Evolutionary conservation across 2,329 filamentous ascomycete genomes (phyloP), one percentile per base, ranked within the genome.

Genomic region (Verticillium albo-atrum): DNA sequence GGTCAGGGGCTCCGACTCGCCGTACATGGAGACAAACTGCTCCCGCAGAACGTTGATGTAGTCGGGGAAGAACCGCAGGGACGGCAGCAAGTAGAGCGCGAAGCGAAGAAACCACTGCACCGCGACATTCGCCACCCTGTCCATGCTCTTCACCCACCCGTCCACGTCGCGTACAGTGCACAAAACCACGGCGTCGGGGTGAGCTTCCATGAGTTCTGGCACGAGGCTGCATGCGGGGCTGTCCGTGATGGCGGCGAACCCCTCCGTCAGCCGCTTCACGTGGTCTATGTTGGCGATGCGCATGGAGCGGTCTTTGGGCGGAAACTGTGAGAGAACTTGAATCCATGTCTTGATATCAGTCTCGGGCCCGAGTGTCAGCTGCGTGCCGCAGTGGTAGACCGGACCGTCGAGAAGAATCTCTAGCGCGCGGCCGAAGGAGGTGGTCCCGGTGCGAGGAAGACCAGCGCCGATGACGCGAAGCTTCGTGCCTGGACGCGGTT

Each of bases 391-490:
- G 50, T 68, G 65, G 52, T 66, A 62, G 20, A 67, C 63, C 4
- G 66, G 66, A 1, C 61, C 65, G 37, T 64, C 51, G n/a, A 68
- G 63, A 25, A 69, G 61, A 34, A 65, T 69, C n/a, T 64, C 59
- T 27, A 69, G 62, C 0, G 67, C 68, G 9, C 47, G 56, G 54
- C 61, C 61, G 60, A 70, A 62, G 1, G 67, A 68, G 26, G 62
- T 60, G 20, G 66, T 69, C 47, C 66, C 68, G 14, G 67, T 68
- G 10, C 64, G 63, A 4, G 66, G 60, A 20, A 68, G 58, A 30
- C 68, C 68, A 42, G 67, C 67, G 28, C 68, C 66, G 57, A 71
- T 67, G 58, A 70, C 64, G 34, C 60, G 63, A 25, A 68, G 55
- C 30, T 58, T 58, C 52, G 59, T 60, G 6, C 63, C 67, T 17